These are phyloP conservation scores for Eragrostis nindensis DNA, from an alignment of 176 grass and related monocot species.

Conservation along the genomic window DNA sequence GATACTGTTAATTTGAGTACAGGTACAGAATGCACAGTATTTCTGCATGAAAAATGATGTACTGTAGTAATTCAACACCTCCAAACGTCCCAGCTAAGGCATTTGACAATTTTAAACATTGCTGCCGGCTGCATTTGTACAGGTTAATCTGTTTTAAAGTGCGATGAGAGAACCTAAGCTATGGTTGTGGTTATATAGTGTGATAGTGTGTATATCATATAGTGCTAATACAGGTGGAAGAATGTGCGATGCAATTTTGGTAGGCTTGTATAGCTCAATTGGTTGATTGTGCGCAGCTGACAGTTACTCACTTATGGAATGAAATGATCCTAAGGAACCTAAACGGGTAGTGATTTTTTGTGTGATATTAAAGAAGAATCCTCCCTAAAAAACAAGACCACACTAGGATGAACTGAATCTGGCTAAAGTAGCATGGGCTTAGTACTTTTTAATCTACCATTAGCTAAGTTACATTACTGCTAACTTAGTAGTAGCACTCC, in stretches of 20 bases:
- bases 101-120: conserved; percentile 8
- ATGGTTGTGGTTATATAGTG: no score
- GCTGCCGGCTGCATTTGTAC: background rate
- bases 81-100: background rate
- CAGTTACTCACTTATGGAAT: no score
- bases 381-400: background rate
- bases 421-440: background rate
- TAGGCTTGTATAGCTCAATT: no score
- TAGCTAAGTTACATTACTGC: background rate
- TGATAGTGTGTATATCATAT: no score
- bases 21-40: background rate
- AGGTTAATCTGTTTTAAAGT: conserved; percentile 14
- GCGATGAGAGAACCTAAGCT: no score
- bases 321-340: no score
- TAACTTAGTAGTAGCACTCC: background rate
- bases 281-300: no score
- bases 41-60: background rate
- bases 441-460: background rate
- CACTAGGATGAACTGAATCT: background rate
- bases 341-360: no score
- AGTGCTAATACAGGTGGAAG: no score
- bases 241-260: no score
- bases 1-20: conserved; percentile 4
- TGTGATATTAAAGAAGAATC: no score
- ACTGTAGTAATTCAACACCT: background rate